Evolutionary conservation across 2,329 filamentous ascomycete species (phyloP), one percentile per base, ranked within the genome.

Genomic region (Xylaria arbuscula): DNA sequence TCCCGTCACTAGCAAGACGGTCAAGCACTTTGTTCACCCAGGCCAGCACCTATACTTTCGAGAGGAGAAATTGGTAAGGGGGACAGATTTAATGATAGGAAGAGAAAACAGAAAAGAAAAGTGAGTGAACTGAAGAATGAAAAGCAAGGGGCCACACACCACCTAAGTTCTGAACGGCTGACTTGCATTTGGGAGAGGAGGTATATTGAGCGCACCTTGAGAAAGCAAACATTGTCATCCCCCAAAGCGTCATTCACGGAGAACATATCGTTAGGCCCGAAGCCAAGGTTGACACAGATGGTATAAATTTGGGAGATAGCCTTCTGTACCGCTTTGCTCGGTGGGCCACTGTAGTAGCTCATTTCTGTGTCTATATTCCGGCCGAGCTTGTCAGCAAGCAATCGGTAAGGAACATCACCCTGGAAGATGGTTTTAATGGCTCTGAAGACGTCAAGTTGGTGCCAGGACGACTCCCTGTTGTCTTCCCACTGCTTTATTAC

Each of bases 351-450:
- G 9, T 56, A 15, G 15, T 3, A 11, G 19, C 7, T 11, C 13
- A 24, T 11, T 22, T 45, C 19, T 22, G 34, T 10, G 24, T 42
- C 48, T 7, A 62, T 13, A 54, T 34, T 47, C 24, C 36, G 34
- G 36, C 51, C 34, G 34, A 62, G 36, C 10, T 54, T 45, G 7
- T 62, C 36, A 19, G 19, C 40, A 54, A 55, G 34, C 59, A 62
- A 45, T 17, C 48, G 19, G 11, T 62, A 62, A 4, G 51, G 17
- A 13, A 8, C 1, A 36, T 53, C 59, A 15, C 42, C 7, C 17
- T 32, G 59, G 13, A 62, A 62, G 13, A 62, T 47, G 15, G 13
- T 55, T 24, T 62, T 53, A 6, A 62, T 17, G 34, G 59, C 59
- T 11, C 28, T 32, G 28, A 54, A 53, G 15, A 54, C 34, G 47